Evolutionary conservation across 169 alveolate genomes (phyloP), one percentile per base, ranked within the genome.

Genomic region (Theileria parva): DNA sequence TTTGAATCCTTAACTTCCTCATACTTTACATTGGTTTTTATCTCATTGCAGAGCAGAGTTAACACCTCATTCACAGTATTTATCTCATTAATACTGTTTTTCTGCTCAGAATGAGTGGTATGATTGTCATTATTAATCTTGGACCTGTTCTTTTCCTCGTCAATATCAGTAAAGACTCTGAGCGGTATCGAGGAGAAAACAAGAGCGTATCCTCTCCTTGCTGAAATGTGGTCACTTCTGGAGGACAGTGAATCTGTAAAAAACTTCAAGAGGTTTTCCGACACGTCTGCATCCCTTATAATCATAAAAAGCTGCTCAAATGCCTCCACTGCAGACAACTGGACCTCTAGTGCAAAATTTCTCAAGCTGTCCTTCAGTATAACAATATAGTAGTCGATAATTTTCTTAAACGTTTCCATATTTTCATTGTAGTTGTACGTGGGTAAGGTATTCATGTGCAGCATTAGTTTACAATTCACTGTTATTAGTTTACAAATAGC

Each of bases 251-350:
- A 60, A 21, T 25, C 12, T 8, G 72, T 19, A n/a, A 80, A 12
- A 28, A 70, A 63, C 8, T 66, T 44, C 53, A 80, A 25, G 5
- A 17, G 50, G 48, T 11, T 25, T 23, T 28, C 34, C 67, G 63
- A 34, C 44, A 19, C 23, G 17, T 30, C 15, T 25, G 34, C 34
- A 12, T 61, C 69, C 34, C 39, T 27, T 23, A 61, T n/a, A 1
- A 61, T 15, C 17, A 61, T 12, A 51, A 72, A 67, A 21, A 81
- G 51, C 25, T 74, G 59, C 19, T 23, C 51, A 17, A 81, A 19
- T 32, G 80, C 72, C 57, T 81, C 86, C 7, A 59, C 89, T 4
- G 89, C 76, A 11, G 89, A n/a, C 15, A 81, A 30, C 76, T 81
- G 89, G 11, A 81, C 85, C 44, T 74, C 75, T 4, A 74, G 51